Evolutionary conservation across 2,329 filamentous ascomycete species (phyloP), one percentile per base, ranked within the genome.

Genomic region (Sclerotinia trifoliorum): DNA sequence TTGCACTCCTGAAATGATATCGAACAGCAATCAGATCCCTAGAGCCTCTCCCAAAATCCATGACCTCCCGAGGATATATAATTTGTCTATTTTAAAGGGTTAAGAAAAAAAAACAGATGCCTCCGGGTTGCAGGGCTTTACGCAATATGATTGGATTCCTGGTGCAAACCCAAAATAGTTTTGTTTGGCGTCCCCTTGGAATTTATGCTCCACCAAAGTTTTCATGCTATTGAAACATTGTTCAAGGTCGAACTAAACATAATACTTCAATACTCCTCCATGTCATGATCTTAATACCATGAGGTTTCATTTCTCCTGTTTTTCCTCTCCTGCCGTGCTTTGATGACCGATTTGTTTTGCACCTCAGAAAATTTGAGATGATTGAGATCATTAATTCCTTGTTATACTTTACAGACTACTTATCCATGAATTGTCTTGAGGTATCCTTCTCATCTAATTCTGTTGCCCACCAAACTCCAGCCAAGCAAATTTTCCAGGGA

Each of bases 371-470:
- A 62, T 24, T 24, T 11, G 6, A 29, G 21, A 39, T 1, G 21
- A 39, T 62, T 21, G 21, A 35, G 8, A 62, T 62, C n/a, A 57
- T 61, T 26, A 49, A 13, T 62, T 48, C 10, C 58, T 62, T 21
- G 32, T 39, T 46, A 62, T 49, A 51, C 44, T 62, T 35, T 51
- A 62, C 7, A 35, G 11, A 11, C 24, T 39, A n/a, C 49, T 19
- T 11, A 24, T 49, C 44, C 29, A 62, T 35, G 13, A 26, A 39
- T 35, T 51, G 8, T 10, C 7, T 62, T 6, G 32, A 62, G 26
- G 44, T 26, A 62, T 49, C 21, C 21, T 19, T 24, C 29, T 26
- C 24, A 19, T 10, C 35, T 48, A 7, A 5, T 26, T 51, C 15
- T 17, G 39, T 6, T 1, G 35, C 15, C 10, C 57, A 39, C 58